Percentiles rank a stretch among this genome's conserved stretches.
Evolutionary conservation across 2,329 filamentous ascomycete genomes (phyloP).

Genomic region (Colletotrichum echinochloae): DNA sequence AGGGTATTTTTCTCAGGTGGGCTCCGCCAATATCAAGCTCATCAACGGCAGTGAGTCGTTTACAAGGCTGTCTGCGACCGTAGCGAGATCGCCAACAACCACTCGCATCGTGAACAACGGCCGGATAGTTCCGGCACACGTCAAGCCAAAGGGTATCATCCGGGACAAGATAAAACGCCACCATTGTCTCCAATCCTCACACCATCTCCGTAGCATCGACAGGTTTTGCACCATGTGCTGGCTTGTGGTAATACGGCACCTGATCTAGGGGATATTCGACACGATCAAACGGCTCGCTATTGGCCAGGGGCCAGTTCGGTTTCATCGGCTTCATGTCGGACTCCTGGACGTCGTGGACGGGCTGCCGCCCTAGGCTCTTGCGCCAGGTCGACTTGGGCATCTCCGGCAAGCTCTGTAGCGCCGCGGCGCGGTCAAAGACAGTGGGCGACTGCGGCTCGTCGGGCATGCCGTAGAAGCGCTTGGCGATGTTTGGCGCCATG

Average conservation of each 20-base stretch:
- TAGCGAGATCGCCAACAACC: not conserved
- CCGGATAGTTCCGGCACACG: not conserved
- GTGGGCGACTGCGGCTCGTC: slow-evolving; percentile 27
- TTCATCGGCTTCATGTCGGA: not conserved
- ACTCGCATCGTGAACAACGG: not conserved
- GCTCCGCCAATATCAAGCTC: not conserved
- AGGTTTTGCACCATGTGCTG: not conserved
- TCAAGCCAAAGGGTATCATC: slow-evolving; percentile 16
- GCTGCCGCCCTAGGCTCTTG: slow-evolving; percentile 25
- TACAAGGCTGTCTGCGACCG: not conserved
- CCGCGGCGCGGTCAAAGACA: slow-evolving; percentile 29
- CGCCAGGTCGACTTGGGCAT: slow-evolving; percentile 11
- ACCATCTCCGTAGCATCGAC: slow-evolving; percentile 32
- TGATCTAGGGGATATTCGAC: not conserved
- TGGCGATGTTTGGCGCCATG: slow-evolving; percentile 7
- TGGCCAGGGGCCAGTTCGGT: slow-evolving; percentile 21
- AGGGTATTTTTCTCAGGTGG: not conserved
- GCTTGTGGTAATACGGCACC: slow-evolving; percentile 7
- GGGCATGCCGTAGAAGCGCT: not conserved
- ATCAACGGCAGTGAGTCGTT: not conserved
- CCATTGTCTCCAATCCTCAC: not conserved
- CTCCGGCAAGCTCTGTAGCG: slow-evolving; percentile 12
- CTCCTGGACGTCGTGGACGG: slow-evolving; percentile 12
- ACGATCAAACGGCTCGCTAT: slow-evolving; percentile 9
- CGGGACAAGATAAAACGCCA: not conserved